Evolutionary conservation across 2,329 filamentous ascomycete species (phyloP), one percentile per base, ranked within the genome.

Genomic region (Calonectria montana): DNA sequence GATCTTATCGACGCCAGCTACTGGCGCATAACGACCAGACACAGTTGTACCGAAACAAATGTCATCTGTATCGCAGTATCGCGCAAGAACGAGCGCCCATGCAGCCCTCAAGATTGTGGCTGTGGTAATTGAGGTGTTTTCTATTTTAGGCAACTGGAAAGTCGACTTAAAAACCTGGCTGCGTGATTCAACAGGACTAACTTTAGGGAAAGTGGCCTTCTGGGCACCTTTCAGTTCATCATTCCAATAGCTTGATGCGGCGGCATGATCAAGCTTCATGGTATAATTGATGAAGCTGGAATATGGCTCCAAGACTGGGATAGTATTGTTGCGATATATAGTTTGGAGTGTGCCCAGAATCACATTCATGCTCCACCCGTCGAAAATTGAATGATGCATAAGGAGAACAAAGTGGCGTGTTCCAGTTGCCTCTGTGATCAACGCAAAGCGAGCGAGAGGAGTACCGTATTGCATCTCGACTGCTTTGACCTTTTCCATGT

Each of bases 11-110:
- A 77, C 69, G 16, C 70, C 77, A 3, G 59, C 31, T 0, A 81
- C 68, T 0, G 77, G 65, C 1, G 72, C 74, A 9, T 75, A 75
- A 23, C 86, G 81, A 5, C 86, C 86, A 2, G 84, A 84, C 1
- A 87, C 76, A 0, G 84, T 86, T 63, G 83, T 81, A 0, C 86
- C 86, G 62, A 87, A 87, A 8, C 84, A 77, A 15, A 87, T 79
- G 65, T 87, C 85, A 2, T 82, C 59, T 0, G 70, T 72, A 2
- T 72, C 88, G 2, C 84, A 78, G 71, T 91, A 91, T 6, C 82
- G 81, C 18, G 84, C 82, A 2, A 91, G 45, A 2, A 92, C 77
- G 67, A 88, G 86, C 8, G 86, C 84, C 76, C 88, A 85, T 0
- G 90, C 89, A 31, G 87, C 85, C 0, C 73, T 68, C 9, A 79